phyloP scores from a whole-genome alignment of 306 rosid genomes.

The Gleditsia sinensis region DNA sequence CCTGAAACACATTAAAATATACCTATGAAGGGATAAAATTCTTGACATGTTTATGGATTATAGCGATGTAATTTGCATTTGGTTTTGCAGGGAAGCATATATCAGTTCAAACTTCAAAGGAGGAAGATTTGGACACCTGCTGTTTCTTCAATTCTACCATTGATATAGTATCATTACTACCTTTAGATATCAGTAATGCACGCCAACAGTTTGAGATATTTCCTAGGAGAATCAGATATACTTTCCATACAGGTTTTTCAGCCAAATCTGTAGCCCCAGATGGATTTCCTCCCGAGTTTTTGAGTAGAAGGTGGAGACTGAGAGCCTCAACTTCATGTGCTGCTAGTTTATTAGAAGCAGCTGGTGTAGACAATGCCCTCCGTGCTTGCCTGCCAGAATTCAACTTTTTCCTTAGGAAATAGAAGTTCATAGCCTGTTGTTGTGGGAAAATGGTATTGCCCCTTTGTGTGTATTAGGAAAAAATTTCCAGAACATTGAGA shows the following conservation, averaged over 20 bases:
- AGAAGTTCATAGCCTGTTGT: slow-evolving; percentile 8
- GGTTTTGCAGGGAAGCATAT: slow-evolving; percentile 34
- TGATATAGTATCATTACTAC: slow-evolving; percentile 24
- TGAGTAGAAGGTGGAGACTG: slow-evolving; percentile 22
- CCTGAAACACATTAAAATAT: too few relatives aligned
- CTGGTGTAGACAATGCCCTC: slow-evolving; percentile 32
- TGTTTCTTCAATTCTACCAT: neutral
- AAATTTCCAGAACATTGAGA: slow-evolving; percentile 4
- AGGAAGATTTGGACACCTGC: slow-evolving; percentile 30
- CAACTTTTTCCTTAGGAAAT: neutral
- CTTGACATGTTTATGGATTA: too few relatives aligned
- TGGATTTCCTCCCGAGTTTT: slow-evolving; percentile 38
- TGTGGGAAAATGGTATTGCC: slow-evolving; percentile 54
- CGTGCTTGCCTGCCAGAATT: slow-evolving; percentile 39
- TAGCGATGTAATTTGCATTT: too few relatives aligned
- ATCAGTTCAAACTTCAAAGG: slow-evolving; percentile 31
- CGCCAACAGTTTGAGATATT: slow-evolving; percentile 32
- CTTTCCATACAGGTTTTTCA: slow-evolving; percentile 16
- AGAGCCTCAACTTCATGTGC: neutral
- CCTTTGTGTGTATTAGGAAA: slow-evolving; percentile 44
- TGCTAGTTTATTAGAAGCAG: slow-evolving; percentile 33
- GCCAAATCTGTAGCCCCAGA: slow-evolving; percentile 36
- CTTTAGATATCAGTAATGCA: slow-evolving; percentile 20
- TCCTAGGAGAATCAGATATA: too few relatives aligned
- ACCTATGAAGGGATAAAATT: neutral